phyloP scores from a whole-genome alignment of 2,329 filamentous ascomycete genomes.

The Epichloe bromicola region DNA sequence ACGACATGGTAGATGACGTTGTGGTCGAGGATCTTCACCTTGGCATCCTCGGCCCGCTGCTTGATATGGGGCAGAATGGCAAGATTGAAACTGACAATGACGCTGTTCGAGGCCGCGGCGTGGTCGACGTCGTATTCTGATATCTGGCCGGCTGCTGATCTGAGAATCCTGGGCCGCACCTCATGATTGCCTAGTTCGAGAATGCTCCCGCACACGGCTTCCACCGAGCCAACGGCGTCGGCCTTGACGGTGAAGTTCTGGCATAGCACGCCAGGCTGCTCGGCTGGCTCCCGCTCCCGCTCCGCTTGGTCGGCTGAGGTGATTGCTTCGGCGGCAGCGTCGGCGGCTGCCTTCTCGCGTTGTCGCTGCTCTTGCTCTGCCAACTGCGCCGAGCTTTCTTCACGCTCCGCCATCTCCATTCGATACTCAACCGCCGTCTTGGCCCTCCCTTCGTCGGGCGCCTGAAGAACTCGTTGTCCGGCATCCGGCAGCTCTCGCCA shows the following conservation, averaged over 20 bases:
- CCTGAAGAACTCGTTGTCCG: constrained; percentile 79
- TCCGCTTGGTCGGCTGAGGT: constrained; percentile 22
- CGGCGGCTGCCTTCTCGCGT: constrained; percentile 37
- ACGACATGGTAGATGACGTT: constrained; percentile 74
- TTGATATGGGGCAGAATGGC: constrained; percentile 53
- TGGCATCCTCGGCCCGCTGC: constrained; percentile 53
- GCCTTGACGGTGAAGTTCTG: constrained; percentile 83
- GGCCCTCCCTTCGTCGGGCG: constrained; percentile 63
- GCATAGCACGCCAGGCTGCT: constrained; percentile 31
- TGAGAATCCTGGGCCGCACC: constrained; percentile 63
- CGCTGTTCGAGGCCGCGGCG: constrained; percentile 60
- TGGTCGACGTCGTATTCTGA: constrained; percentile 83
- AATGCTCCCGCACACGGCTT: constrained; percentile 72
- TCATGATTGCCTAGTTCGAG: constrained; percentile 73
- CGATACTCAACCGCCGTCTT: constrained; percentile 69
- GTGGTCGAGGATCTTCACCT: constrained; percentile 70
- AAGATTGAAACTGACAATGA: constrained; percentile 80
- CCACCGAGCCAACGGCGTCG: constrained; percentile 86
- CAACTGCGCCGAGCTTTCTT: constrained; percentile 67
- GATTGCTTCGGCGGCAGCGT: constrained; percentile 23
- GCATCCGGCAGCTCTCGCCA: constrained; percentile 76
- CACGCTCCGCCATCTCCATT: constrained; percentile 54
- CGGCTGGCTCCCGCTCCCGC: constrained; percentile 23
- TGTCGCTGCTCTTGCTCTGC: constrained; percentile 56
- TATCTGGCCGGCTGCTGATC: constrained; percentile 64